These are phyloP conservation scores for Botryosphaeria dothidea DNA, from an alignment of 2,329 filamentous ascomycete species.

Conservation along the genomic window DNA sequence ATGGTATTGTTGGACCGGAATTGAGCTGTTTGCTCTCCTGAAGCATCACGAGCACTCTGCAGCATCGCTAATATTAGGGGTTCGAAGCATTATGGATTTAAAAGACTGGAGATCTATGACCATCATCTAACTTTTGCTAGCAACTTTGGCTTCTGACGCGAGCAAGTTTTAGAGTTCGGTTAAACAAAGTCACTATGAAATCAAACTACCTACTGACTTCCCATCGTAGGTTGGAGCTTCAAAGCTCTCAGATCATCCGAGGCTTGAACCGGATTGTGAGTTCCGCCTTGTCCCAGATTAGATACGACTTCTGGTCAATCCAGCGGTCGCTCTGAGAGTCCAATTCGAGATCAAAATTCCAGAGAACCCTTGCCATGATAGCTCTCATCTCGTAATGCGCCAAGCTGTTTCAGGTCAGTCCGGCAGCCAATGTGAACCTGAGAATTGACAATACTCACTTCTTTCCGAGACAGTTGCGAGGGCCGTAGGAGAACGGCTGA, in stretches of 20 bases:
- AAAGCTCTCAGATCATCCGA: background rate
- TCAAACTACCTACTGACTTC: too few relatives aligned
- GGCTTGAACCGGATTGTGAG: slow-evolving; percentile 30
- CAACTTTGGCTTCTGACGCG: too few relatives aligned
- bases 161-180: too few relatives aligned
- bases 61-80: too few relatives aligned
- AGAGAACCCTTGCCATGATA: slow-evolving; percentile 39
- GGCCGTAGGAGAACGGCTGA: slow-evolving; percentile 47
- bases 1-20: too few relatives aligned
- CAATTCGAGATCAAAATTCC: slow-evolving; percentile 41
- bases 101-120: too few relatives aligned
- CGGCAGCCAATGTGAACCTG: background rate
- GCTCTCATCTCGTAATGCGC: slow-evolving; percentile 44
- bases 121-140: too few relatives aligned
- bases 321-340: slow-evolving; percentile 31
- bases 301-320: slow-evolving; percentile 33
- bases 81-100: too few relatives aligned
- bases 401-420: slow-evolving; percentile 27
- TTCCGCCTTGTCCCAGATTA: slow-evolving; percentile 40
- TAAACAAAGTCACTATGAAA: too few relatives aligned
- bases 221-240: too few relatives aligned
- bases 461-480: slow-evolving; percentile 40
- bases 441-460: slow-evolving; percentile 30
- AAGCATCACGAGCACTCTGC: too few relatives aligned
- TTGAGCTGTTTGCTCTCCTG: too few relatives aligned